Evolutionary conservation across 345 rosid species (phyloP).

Genomic region (Syzygium grande): DNA sequence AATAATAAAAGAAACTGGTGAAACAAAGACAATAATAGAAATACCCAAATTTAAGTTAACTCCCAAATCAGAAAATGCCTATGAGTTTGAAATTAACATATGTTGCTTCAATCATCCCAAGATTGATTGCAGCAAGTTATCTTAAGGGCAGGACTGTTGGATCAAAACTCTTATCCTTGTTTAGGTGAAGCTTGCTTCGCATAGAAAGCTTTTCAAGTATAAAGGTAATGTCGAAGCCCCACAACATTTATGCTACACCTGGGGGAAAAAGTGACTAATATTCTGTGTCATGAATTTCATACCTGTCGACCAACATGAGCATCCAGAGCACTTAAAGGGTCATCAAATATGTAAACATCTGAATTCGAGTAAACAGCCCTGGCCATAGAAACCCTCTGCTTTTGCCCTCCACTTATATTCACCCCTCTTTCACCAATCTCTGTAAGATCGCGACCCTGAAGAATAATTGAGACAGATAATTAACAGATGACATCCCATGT

Average conservation of each 20-base stretch:
- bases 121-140: not conserved
- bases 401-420: constrained; percentile 98
- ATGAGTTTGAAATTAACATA: not conserved
- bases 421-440: constrained; percentile 99
- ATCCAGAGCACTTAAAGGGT: constrained; percentile 95
- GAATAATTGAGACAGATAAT: not conserved
- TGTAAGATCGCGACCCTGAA: constrained; percentile 78
- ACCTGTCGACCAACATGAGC: constrained; percentile 94
- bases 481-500: not conserved
- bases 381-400: constrained; percentile 98
- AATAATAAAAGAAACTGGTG: not conserved
- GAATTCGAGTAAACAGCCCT: constrained; percentile 92
- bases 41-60: not conserved
- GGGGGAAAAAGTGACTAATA: not conserved
- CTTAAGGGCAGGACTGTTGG: not conserved
- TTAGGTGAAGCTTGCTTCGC: not conserved
- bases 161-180: not conserved
- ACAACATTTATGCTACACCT: not conserved
- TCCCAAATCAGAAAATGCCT: not conserved
- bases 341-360: constrained; percentile 91
- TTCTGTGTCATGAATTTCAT: not conserved
- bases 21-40: not conserved
- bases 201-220: not conserved
- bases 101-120: not conserved
- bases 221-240: not conserved